These are phyloP conservation scores for Penicillium nucicola DNA, from an alignment of 495 filamentous ascomycete genomes.

Conservation along the genomic window DNA sequence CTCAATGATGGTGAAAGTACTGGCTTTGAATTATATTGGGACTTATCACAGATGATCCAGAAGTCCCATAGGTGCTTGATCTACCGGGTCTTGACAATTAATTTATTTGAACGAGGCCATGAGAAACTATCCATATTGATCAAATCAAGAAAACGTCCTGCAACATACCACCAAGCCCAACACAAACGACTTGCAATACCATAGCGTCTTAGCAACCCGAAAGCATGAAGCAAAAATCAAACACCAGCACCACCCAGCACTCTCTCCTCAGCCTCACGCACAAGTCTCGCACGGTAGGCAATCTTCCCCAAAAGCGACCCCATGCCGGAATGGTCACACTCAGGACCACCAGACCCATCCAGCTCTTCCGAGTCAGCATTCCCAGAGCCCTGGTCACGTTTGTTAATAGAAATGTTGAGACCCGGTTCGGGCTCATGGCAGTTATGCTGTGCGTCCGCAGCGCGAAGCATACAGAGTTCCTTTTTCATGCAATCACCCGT, in stretches of 20 bases:
- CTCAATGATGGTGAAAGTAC: no score
- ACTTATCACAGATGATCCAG: conserved; percentile 34
- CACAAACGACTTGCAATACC: no score
- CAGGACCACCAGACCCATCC: background rate
- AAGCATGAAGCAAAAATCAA: background rate
- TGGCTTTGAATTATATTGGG: conserved; percentile 38
- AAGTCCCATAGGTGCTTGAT: conserved; percentile 36
- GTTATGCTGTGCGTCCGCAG: conserved; percentile 33
- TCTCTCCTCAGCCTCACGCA: background rate
- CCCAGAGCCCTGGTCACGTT: conserved; percentile 6
- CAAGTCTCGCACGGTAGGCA: conserved; percentile 7
- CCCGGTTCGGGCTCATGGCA: conserved; percentile 20
- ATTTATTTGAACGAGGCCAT: no score
- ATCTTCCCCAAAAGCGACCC: conserved; percentile 21
- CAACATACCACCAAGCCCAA: no score
- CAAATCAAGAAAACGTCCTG: no score
- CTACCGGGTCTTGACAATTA: conserved; percentile 36
- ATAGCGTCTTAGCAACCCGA: no score
- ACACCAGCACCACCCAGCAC: background rate
- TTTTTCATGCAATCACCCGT: conserved; percentile 30
- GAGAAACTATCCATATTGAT: no score
- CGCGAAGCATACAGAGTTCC: conserved; percentile 43
- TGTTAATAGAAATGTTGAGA: conserved; percentile 22
- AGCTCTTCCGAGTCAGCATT: background rate
- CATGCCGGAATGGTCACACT: conserved; percentile 28